Conservation (phyloP, 1,284 basidiomycete species). For the Heterobasidion parviporum region DNA sequence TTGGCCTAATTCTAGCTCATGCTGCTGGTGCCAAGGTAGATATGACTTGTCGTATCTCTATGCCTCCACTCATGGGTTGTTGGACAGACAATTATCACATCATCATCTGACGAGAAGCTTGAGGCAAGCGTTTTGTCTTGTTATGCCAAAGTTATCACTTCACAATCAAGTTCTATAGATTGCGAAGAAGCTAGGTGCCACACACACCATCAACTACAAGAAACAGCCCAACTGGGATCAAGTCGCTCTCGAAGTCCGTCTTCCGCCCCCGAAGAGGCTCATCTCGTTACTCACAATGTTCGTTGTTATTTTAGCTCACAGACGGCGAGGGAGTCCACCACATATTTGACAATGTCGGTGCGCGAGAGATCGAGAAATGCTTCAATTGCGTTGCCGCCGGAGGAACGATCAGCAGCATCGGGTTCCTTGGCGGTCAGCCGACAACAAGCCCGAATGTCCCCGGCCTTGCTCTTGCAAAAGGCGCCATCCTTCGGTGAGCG, state of each 20-base stretch:
- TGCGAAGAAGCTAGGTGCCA: slow-evolving; percentile 38
- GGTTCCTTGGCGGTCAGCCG: slow-evolving; percentile 23
- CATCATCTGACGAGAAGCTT: slow-evolving; percentile 54
- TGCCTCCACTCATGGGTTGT: neutral
- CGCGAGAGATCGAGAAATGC: slow-evolving; percentile 30
- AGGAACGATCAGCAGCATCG: slow-evolving; percentile 31
- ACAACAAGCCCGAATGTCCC: neutral
- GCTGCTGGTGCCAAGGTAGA: slow-evolving; percentile 38
- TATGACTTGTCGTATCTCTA: neutral
- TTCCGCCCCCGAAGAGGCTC: neutral
- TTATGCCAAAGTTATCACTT: neutral
- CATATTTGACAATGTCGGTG: slow-evolving; percentile 34
- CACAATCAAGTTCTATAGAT: slow-evolving; percentile 7
- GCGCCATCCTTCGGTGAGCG: neutral
- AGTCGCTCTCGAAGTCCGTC: slow-evolving; percentile 16
- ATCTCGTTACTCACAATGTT: neutral
- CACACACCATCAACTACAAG: slow-evolving; percentile 52
- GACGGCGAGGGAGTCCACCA: slow-evolving; percentile 33
- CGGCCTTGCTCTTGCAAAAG: neutral
- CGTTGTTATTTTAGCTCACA: slow-evolving; percentile 9
- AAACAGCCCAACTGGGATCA: slow-evolving; percentile 32
- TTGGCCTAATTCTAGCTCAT: slow-evolving; percentile 9
- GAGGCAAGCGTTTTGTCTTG: slow-evolving; percentile 13
- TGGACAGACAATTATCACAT: slow-evolving; percentile 36
- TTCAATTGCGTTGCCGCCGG: slow-evolving; percentile 25